Base-by-base conservation (phyloP, 2,329 filamentous ascomycete genomes). In the Chrysoporthe deuterocubensis region DNA sequence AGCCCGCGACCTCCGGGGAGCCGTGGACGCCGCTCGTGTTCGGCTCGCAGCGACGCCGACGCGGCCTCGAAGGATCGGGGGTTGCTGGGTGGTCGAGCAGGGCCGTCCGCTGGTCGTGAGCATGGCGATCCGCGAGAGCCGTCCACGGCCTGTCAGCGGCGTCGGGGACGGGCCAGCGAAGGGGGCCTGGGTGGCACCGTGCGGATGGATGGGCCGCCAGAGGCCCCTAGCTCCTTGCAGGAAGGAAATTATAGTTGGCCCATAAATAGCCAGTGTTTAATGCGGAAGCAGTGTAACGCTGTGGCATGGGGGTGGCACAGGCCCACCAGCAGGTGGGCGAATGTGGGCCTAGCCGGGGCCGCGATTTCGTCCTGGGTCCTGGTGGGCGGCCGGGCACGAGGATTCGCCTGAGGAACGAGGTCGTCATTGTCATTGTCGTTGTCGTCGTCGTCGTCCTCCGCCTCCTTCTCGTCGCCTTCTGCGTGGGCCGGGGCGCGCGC, bases 211-310 rank as follows among this genome's bases (percentile, higher is more conserved):
- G 54, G 66, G 37, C 66, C 40, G 54, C 57, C 54, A 26, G n/a
- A 32, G 48, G 46, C 48, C 66, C 66, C 66, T 57, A 65, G 62
- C 44, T 42, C 52, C 62, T 62, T 65, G 62, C 66, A 68, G 66
- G 11, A 65, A 56, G 50, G 66, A 68, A 62, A 68, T 68, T 68
- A 68, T 57, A 62, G 66, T 65, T 65, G 62, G 62, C 66, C 66
- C 66, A 68, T 65, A 68, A 68, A 68, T 68, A 68, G 66, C 44
- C 44, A 59, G n/a, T 52, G 54, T 57, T 54, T 68, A 58, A 68
- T 68, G 66, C 66, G 64, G 66, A 58, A 61, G 66, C 62, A 57
- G 42, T 68, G 62, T 54, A 65, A 65, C 66, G 26, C 57, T 65
- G 62, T 60, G 57, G 62, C 66, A 68, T 64, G 46, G 50, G 62